A percentile compares a stretch with the other conserved stretches of the same genome.
These are phyloP conservation scores for Cordyceps sp. DNA, from an alignment of 2,329 filamentous ascomycete genomes.

Conservation along the genomic window DNA sequence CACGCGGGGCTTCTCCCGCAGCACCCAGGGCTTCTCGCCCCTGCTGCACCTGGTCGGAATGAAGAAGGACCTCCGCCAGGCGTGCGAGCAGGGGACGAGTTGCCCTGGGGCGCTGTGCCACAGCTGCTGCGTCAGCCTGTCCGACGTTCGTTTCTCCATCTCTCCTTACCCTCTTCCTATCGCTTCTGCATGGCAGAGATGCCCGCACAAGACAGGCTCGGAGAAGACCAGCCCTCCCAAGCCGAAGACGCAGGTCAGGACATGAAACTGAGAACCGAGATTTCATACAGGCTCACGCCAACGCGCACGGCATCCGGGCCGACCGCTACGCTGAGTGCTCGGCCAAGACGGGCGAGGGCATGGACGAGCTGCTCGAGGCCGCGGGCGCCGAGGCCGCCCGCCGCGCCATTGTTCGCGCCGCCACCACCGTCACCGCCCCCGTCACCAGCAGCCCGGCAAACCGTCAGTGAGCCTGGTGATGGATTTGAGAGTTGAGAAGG, in stretches of 20 bases:
- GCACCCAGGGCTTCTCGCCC: slow-evolving; percentile 7
- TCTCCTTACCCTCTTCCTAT: no score
- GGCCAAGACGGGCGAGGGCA: slow-evolving; percentile 17
- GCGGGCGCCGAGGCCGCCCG: slow-evolving; percentile 9
- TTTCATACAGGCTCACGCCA: slow-evolving; percentile 12
- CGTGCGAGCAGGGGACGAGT: slow-evolving; percentile 6
- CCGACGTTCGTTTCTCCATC: slow-evolving; percentile 11
- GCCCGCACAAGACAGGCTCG: no score
- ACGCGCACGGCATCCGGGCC: slow-evolving; percentile 14
- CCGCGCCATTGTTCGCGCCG: slow-evolving; percentile 4
- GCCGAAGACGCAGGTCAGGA: no score
- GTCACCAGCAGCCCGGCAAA: no score
- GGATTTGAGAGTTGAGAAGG: no score
- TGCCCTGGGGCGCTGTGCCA: background rate
- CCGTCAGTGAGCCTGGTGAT: no score
- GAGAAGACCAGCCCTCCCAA: no score
- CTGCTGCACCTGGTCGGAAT: slow-evolving; percentile 16
- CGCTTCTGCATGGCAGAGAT: no score
- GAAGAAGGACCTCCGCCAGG: slow-evolving; percentile 14
- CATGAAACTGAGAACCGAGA: background rate
- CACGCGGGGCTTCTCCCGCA: slow-evolving; percentile 1
- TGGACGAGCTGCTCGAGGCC: slow-evolving; percentile 13
- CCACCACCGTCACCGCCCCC: no score
- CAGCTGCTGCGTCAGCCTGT: slow-evolving; percentile 10
- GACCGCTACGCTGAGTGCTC: slow-evolving; percentile 18